Base-by-base conservation (phyloP, 2,329 filamentous ascomycete genomes). In the Plectosphaerella cucumerina region DNA sequence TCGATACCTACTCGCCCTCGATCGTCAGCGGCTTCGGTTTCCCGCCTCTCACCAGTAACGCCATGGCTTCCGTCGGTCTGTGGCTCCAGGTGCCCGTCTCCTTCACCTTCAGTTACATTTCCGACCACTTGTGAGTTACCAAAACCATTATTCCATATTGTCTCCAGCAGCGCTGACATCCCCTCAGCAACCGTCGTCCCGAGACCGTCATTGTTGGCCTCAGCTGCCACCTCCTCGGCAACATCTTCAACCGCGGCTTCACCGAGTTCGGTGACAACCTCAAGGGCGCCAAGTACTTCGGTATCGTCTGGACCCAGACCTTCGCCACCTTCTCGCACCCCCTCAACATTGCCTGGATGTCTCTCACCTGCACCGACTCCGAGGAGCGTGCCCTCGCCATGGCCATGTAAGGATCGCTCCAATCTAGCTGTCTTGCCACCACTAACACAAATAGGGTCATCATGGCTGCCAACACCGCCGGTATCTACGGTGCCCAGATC, bases 401-500 rank as follows among this genome's bases (percentile, higher is more conserved):
- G 81, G 79, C 80, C 8, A 70, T 78, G 74, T 78, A 62, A 67
- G 66, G 58, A 44, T 47, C 46, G 51, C 42, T 43, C 50, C 14
- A 6, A 8, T 47, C 31, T 22, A 6, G 4, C 21, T 14, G 15
- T 33, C 21, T 5, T 17, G 9, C 31, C 12, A 26, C 3, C 15
- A 6, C 21, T 37, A 23, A 23, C 34, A 14, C 15, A 4, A 21
- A 17, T 21, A 75, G 72, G 65, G 71, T 82, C 48, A 81, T 84
- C 53, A 84, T 84, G 80, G 76, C 77, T 18, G 81, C 79, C 45
- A 85, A 85, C 56, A 78, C 77, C 22, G 80, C 80, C 0, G 80
- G 80, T 20, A 84, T 85, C 48, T 80, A 81, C 50, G 81, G 81
- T 4, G 78, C 78, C 0, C 80, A 84, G 59, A 77, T 84, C 53